Base-by-base conservation (phyloP, 2,329 filamentous ascomycete species). In the Neofusicoccum umdonicola region DNA sequence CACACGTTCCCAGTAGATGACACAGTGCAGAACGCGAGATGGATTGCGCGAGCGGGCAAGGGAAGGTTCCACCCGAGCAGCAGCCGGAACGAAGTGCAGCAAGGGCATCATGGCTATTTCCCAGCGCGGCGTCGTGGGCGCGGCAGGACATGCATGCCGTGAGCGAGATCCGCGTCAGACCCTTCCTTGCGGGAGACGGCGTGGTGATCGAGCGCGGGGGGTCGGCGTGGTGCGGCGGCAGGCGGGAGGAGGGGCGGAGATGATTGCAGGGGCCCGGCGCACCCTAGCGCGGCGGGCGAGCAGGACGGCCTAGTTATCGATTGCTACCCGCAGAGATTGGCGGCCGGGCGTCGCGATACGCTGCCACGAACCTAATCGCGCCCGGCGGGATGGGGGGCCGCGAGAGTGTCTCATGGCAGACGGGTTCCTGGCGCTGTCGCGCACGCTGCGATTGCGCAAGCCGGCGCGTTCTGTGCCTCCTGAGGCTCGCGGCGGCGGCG, bases 1-100 rank as follows among this genome's bases (percentile, higher is more conserved):
- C 52, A 42, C 52, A 56, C 52, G 19, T 56, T 22, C 52, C 52
- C 52, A 22, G 52, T 56, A 56, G 27, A 56, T 58, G 54, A 58
- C 41, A 44, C 54, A 4, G n/a, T 56, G 5, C 52, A 12, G 52
- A 56, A 56, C 50, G 50, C 35, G 52, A 56, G 35, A 22, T 27
- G 19, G 52, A 31, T 12, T 39, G 51, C 17, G 51, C 35, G 11
- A 41, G 35, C 41, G 42, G 54, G 54, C 54, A 44, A 58, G 54
- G 54, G 39, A 45, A 11, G 19, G 39, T 45, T 45, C n/a, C 54
- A 57, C 15, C 52, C 51, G 51, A 41, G 34, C 47, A 34, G 47
- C 27, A 15, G 47, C 47, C 47, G 47, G 52, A 57, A 57, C 44
- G 37, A 57, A 31, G 52, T 15, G 39, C 54, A 13, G 52, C 52